Conservation (phyloP, 2,329 filamentous ascomycete genomes). For the Cyphellophora europaea region DNA sequence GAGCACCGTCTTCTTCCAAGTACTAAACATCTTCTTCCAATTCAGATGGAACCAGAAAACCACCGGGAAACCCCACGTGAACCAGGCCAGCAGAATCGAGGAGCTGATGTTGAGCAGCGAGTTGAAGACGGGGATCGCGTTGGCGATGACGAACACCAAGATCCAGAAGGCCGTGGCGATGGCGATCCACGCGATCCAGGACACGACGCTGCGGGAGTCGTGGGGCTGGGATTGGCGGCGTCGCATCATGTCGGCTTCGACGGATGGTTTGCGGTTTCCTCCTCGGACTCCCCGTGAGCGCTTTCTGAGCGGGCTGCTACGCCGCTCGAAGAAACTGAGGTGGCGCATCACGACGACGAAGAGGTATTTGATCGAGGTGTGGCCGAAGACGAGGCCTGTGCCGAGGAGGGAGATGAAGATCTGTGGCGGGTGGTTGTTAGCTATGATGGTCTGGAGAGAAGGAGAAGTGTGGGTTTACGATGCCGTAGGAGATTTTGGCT, state of each 20-base stretch:
- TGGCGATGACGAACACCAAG: constrained; percentile 73
- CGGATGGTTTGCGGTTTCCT: no score
- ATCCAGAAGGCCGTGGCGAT: constrained; percentile 52
- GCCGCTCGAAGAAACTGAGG: no score
- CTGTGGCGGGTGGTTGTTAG: no score
- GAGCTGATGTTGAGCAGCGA: constrained; percentile 42
- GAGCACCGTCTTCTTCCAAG: constrained; percentile 4
- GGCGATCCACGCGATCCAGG: constrained; percentile 25
- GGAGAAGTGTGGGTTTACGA: no score
- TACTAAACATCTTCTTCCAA: constrained; percentile 3
- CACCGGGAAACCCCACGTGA: constrained; percentile 57
- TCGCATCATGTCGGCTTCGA: constrained; percentile 25
- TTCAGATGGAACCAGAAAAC: constrained; percentile 42
- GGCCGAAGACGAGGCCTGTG: constrained; percentile 27
- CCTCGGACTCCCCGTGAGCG: no score
- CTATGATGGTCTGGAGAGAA: no score
- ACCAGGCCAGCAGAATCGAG: constrained; percentile 75
- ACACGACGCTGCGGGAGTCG: constrained; percentile 26
- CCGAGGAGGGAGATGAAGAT: constrained; percentile 28
- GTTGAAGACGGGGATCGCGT: constrained; percentile 80
- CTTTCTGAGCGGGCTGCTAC: no score
- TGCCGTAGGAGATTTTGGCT: constrained; percentile 24
- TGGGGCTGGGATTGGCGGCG: no score
- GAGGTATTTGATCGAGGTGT: constrained; percentile 25
- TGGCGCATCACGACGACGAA: constrained; percentile 26